Evolutionary conservation across 1,139 yeast species (phyloP), one percentile per base, ranked within the genome.

Genomic region (Saccharomyces hybrid): DNA sequence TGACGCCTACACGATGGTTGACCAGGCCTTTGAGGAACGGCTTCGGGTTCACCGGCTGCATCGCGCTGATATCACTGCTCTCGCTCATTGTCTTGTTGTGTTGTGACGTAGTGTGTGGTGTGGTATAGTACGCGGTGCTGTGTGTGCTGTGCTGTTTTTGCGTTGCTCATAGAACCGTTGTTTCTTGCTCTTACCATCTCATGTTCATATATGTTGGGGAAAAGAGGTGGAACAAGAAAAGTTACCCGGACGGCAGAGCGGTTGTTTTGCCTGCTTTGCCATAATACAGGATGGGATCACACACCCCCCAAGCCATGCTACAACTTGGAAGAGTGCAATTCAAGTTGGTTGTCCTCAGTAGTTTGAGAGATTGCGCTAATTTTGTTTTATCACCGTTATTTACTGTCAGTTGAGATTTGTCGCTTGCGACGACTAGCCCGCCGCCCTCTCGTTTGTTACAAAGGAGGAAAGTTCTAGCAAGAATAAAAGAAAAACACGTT

Each of bases 21-120:
- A 86, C 76, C 49, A 93, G 79, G 26, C 86, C 84, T 59, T 85
- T 85, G 53, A 93, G 75, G 64, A 85, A 93, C 32, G 98, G 98
- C 69, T 88, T 90, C 26, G 99, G 99, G 66, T 91, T 91, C 23
- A 85, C 76, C 14, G 95, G 95, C 59, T 83, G 84, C 61, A 85
- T 81, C 44, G 25, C 44, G 25, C 16, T 38, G 25, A 16, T 38
- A 11, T 38, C 44, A 38, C 25, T 38, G 44, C 23, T 11, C 44
- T 38, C 44, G 25, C 44, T 38, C 44, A 38, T 38, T 9, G 11
- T 38, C 23, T 20, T 20, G 16, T 5, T n/a, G 14, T 32, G 6
- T 29, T 29, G 32, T 29, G n/a, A 26, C 27, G 27, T 26, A 7
- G 27, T 7, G 27, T 26, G 27, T 26, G 27, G 32, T 13, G 32